Evolutionary conservation across 768 basidiomycete genomes (phyloP), one percentile per base, ranked within the genome.

Genomic region (Rhizopogon salebrosus): DNA sequence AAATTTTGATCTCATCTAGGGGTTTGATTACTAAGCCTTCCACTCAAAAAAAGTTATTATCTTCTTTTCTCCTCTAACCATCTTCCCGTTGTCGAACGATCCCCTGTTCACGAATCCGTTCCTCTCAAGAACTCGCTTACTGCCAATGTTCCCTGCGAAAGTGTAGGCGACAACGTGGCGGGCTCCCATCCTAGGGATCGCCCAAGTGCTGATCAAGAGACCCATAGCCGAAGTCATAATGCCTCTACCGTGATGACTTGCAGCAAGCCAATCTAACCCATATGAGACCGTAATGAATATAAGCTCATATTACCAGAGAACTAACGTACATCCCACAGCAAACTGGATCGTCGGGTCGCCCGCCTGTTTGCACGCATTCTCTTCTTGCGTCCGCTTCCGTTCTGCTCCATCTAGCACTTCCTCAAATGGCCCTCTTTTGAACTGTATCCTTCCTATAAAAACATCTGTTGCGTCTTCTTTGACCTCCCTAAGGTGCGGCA

Each of bases 221-320:
- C 66, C 66, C 29, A 90, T 61, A 0, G 78, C 85, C n/a, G 78
- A 80, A 20, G 79, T 77, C 88, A 89, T 89, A 55, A 91, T 87
- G 0, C 87, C 86, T 57, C 70, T 73, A 27, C 85, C 75, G 53
- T 89, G 85, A 60, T 85, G 78, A 29, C 76, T 77, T 13, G 80
- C 73, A 5, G 74, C 77, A 38, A 89, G 65, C 56, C 76, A 87
- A 61, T 85, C 87, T 86, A 59, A n/a, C 22, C 2, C 29, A 31
- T 6, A 22, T 13, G 22, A 29, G 23, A 27, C n/a, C 6, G 18
- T 24, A 4, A 41, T 16, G 18, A 11, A 43, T 6, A 11, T 26
- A 14, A n/a, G 22, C 22, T 16, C n/a, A n/a, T n/a, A n/a, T n/a
- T n/a, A n/a, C n/a, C n/a, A 18, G 41, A 42, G n/a, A 11, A 42